These are phyloP conservation scores for Auriscalpium orientale DNA, from an alignment of 768 basidiomycete genomes.

Conservation along the genomic window DNA sequence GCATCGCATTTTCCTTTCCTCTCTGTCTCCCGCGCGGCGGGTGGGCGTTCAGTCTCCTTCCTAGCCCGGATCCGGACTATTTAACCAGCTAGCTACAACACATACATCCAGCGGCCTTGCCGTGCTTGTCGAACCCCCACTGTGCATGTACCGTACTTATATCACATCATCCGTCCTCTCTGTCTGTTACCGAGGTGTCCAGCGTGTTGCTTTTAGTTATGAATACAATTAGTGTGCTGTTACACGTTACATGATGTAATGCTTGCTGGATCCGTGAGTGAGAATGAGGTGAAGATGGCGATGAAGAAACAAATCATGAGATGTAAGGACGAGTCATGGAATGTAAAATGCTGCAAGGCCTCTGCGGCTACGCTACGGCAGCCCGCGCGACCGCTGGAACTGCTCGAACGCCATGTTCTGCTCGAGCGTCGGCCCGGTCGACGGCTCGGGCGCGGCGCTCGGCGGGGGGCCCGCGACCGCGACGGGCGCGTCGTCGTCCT, in stretches of 20 bases:
- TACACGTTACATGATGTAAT: neutral
- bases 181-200: neutral
- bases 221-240: slow-evolving; percentile 4
- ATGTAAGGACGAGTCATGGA: too few species aligned
- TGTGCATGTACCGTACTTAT: neutral
- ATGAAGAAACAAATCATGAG: neutral
- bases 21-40: neutral
- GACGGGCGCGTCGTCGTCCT: slow-evolving; percentile 19
- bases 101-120: neutral
- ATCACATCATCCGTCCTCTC: neutral
- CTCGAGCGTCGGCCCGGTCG: slow-evolving; percentile 63
- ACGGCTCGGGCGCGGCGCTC: slow-evolving; percentile 33
- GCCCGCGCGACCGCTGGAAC: slow-evolving; percentile 26
- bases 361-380: neutral
- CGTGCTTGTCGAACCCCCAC: neutral
- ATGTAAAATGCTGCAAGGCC: too few species aligned
- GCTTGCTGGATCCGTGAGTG: neutral
- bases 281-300: neutral
- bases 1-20: neutral
- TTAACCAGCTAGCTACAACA: neutral
- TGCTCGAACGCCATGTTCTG: slow-evolving; percentile 81
- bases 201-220: slow-evolving; percentile 4
- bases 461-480: slow-evolving; percentile 18
- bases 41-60: too few species aligned
- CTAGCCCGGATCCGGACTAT: neutral